Percentiles rank a stretch among this genome's conserved stretches.
Evolutionary conservation across 345 rosid genomes (phyloP).

Genomic region (Moricandia arvensis): DNA sequence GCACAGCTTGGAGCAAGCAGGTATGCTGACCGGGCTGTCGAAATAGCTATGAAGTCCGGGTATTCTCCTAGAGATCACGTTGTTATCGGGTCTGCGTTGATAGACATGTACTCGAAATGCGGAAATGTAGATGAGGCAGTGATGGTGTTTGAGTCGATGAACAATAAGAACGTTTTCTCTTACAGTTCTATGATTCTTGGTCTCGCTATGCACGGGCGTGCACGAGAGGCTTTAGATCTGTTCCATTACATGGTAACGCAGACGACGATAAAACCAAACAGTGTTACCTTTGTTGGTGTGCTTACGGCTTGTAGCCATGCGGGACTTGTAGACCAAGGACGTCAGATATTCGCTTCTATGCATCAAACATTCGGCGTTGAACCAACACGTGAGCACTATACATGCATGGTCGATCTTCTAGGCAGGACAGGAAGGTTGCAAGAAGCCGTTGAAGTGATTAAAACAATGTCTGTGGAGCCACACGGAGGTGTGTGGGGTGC

Average conservation of each 20-base stretch:
- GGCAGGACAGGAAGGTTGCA: slow-evolving; percentile 66
- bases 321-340: slow-evolving; percentile 64
- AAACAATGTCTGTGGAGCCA: slow-evolving; percentile 59
- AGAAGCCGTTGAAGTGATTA: slow-evolving; percentile 66
- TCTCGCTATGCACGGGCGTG: slow-evolving; percentile 70
- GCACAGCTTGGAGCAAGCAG: slow-evolving; percentile 67
- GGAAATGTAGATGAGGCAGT: slow-evolving; percentile 66
- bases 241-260: slow-evolving; percentile 60
- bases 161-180: slow-evolving; percentile 62
- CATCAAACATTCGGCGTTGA: slow-evolving; percentile 48
- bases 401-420: slow-evolving; percentile 83
- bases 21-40: slow-evolving; percentile 50
- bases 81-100: slow-evolving; percentile 70
- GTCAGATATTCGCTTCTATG: slow-evolving; percentile 58
- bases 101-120: slow-evolving; percentile 86
- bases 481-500: slow-evolving; percentile 86
- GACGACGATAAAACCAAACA: slow-evolving; percentile 56
- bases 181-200: slow-evolving; percentile 88
- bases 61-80: slow-evolving; percentile 42
- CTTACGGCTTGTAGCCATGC: slow-evolving; percentile 75
- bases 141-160: slow-evolving; percentile 53
- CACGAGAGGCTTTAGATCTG: slow-evolving; percentile 56
- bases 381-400: slow-evolving; percentile 65
- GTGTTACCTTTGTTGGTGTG: slow-evolving; percentile 72
- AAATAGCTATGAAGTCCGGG: slow-evolving; percentile 44